A percentile compares a stretch with the other conserved stretches of the same genome.
These are phyloP conservation scores for Teunomyces atbi DNA, from an alignment of 805 yeast genomes.

Conservation along the genomic window DNA sequence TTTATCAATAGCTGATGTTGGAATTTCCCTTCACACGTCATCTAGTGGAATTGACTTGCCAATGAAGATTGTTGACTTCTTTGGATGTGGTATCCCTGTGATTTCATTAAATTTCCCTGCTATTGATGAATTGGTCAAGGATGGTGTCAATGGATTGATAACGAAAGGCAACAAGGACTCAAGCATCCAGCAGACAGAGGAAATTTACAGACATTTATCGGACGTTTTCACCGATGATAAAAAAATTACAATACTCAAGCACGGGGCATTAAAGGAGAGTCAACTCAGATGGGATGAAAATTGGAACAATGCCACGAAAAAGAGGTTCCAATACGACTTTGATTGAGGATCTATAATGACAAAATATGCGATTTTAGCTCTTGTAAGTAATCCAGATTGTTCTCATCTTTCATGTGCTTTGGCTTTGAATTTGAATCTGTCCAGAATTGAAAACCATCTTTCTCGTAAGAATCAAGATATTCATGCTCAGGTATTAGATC, in stretches of 20 bases:
- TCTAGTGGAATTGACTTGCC: slow-evolving; percentile 94
- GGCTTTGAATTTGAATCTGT: slow-evolving; percentile 24
- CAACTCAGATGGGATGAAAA: slow-evolving; percentile 67
- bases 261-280: slow-evolving; percentile 77
- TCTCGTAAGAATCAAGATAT: slow-evolving; percentile 39
- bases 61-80: slow-evolving; percentile 94
- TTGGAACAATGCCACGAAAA: slow-evolving; percentile 56
- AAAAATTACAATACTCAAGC: slow-evolving; percentile 43
- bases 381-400: slow-evolving; percentile 24
- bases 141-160: slow-evolving; percentile 66
- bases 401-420: slow-evolving; percentile 30
- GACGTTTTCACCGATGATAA: slow-evolving; percentile 27
- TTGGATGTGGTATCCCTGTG: slow-evolving; percentile 95
- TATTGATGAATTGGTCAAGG: slow-evolving; percentile 69
- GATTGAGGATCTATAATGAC: slow-evolving; percentile 15
- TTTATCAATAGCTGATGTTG: slow-evolving; percentile 76
- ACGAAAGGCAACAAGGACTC: slow-evolving; percentile 21
- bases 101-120: slow-evolving; percentile 76
- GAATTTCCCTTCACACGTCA: slow-evolving; percentile 86
- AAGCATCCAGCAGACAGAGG: slow-evolving; percentile 17
- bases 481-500: slow-evolving; percentile 54
- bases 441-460: slow-evolving; percentile 53
- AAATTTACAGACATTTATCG: slow-evolving; percentile 24
- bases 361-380: slow-evolving; percentile 13
- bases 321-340: slow-evolving; percentile 20